These are phyloP conservation scores for Yamadazyma akitaensis DNA, from an alignment of 805 yeast species.

Conservation along the genomic window DNA sequence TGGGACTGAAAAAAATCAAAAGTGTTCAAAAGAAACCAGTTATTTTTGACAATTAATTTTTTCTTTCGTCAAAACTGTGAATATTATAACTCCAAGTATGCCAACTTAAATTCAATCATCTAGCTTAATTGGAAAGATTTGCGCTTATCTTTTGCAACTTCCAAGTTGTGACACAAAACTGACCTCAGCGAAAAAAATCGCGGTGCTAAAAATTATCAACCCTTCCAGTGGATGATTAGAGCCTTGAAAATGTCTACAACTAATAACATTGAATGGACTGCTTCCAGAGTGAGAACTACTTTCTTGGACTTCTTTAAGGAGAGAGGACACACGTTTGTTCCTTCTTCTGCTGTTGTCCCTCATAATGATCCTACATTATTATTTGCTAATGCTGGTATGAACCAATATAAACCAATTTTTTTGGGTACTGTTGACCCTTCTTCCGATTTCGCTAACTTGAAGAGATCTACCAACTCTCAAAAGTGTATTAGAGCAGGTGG, in stretches of 20 bases:
- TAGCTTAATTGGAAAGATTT: no score
- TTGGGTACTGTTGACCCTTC: conserved; percentile 96
- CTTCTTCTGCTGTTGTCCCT: conserved; percentile 94
- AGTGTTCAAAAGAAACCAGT: no score
- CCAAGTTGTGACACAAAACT: background rate
- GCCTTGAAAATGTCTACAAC: conserved; percentile 21
- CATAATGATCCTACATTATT: conserved; percentile 96
- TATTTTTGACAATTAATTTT: no score
- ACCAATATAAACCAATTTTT: conserved; percentile 96
- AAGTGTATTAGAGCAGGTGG: conserved; percentile 99
- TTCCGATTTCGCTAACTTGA: conserved; percentile 77
- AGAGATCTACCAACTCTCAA: conserved; percentile 92
- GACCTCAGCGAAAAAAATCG: conserved; percentile 5
- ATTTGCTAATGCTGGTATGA: conserved; percentile 99
- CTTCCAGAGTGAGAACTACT: conserved; percentile 69
- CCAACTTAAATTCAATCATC: no score
- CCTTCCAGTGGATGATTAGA: conserved; percentile 14
- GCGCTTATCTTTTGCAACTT: background rate
- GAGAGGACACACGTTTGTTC: conserved; percentile 73
- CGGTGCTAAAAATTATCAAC: background rate
- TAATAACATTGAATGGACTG: conserved; percentile 33
- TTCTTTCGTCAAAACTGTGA: no score
- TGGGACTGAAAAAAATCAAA: no score
- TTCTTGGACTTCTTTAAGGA: conserved; percentile 75
- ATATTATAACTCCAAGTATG: background rate